phyloP scores from a whole-genome alignment of 768 basidiomycete species.

The Tulasnella sp. region DNA sequence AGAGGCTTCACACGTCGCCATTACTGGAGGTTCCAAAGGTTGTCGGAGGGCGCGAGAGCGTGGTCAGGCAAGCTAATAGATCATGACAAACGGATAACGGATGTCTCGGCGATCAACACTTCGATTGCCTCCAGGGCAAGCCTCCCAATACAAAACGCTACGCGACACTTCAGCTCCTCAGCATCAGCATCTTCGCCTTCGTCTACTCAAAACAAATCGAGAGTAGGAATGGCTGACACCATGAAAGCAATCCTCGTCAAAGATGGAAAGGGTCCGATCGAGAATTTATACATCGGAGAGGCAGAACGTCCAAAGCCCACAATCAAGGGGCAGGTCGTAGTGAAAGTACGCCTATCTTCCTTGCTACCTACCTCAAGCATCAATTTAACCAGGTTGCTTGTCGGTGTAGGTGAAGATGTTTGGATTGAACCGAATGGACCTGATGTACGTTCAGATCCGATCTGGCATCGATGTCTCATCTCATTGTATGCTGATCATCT shows the following conservation, averaged over 20 bases:
- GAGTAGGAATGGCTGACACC: neutral
- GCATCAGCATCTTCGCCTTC: neutral
- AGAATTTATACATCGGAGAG: constrained; percentile 70
- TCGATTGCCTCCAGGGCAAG: too few relatives aligned
- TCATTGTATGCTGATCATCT: too few relatives aligned
- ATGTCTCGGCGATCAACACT: too few relatives aligned
- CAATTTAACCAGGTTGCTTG: too few relatives aligned
- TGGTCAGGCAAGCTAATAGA: too few relatives aligned
- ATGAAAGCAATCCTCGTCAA: constrained; percentile 80
- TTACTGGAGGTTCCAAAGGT: too few relatives aligned
- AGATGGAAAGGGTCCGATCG: constrained; percentile 59
- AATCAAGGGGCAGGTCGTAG: constrained; percentile 51
- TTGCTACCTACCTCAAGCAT: too few relatives aligned
- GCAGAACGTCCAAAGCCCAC: constrained; percentile 45
- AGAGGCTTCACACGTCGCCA: too few relatives aligned
- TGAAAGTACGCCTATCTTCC: constrained; percentile 50
- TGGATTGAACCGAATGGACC: constrained; percentile 84
- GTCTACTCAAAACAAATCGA: neutral
- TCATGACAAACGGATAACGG: too few relatives aligned
- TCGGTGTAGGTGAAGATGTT: constrained; percentile 58
- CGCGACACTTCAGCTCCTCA: neutral
- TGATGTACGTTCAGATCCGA: constrained; percentile 29
- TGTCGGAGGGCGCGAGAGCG: too few relatives aligned
- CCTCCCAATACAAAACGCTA: too few relatives aligned
- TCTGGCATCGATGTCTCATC: too few relatives aligned